These are phyloP conservation scores for Spiraea crenata DNA, from an alignment of 331 rosid genomes.

Conservation along the genomic window DNA sequence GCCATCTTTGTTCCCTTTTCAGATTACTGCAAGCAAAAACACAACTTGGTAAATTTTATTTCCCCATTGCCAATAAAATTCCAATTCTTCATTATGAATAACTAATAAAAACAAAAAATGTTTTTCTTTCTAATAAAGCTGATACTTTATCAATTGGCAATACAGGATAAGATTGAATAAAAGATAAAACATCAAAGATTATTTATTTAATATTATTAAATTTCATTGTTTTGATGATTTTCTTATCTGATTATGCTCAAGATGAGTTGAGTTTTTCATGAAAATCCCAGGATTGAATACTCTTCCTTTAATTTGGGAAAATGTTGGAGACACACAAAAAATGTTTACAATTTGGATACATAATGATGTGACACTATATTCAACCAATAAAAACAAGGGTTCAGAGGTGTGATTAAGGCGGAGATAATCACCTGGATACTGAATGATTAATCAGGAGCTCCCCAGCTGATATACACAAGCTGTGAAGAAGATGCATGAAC, in stretches of 20 bases:
- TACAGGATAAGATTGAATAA: not conserved
- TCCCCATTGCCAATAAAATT: not conserved
- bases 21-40: slow-evolving; percentile 30
- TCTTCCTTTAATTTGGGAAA: no score
- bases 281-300: not conserved
- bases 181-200: not conserved
- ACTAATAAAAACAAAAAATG: not conserved
- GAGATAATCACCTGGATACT: slow-evolving; percentile 4
- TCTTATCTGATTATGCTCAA: not conserved
- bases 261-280: not conserved
- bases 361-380: no score
- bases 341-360: no score
- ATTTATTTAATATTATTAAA: not conserved
- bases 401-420: not conserved
- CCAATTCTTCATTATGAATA: not conserved
- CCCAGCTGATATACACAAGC: not conserved
- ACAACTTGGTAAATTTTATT: not conserved
- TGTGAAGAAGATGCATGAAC: not conserved
- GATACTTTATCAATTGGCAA: not conserved
- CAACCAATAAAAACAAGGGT: no score
- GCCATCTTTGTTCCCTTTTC: slow-evolving; percentile 38
- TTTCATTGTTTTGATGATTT: not conserved
- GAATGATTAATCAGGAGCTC: not conserved
- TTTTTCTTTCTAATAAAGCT: not conserved
- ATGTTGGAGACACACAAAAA: no score